These are phyloP conservation scores for Debaryomyces prosopidis DNA, from an alignment of 805 yeast genomes.

Conservation along the genomic window DNA sequence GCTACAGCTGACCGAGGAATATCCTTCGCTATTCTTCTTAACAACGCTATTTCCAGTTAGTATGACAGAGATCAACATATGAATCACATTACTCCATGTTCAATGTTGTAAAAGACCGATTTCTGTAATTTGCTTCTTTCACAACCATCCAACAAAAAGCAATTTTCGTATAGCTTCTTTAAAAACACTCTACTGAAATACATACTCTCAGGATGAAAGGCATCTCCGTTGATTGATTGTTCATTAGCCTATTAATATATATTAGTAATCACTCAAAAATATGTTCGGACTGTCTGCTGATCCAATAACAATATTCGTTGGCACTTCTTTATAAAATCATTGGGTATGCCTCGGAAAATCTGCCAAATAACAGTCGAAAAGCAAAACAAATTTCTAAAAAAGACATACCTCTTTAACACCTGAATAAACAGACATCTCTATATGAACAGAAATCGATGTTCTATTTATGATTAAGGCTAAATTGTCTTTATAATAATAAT, in stretches of 20 bases:
- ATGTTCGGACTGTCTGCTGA: too few species aligned
- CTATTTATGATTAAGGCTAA: background rate
- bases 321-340: too few species aligned
- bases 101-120: too few species aligned
- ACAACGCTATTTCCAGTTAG: slow-evolving; percentile 16
- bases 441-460: background rate
- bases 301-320: too few species aligned
- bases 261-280: background rate
- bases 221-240: slow-evolving; percentile 1
- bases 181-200: slow-evolving; percentile 5
- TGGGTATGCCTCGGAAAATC: background rate
- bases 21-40: slow-evolving; percentile 10
- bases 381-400: background rate
- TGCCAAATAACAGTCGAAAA: background rate
- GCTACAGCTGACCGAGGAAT: slow-evolving; percentile 13
- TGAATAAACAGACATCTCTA: background rate
- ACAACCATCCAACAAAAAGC: too few species aligned
- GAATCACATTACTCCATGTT: background rate
- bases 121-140: too few species aligned
- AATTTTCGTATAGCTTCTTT: too few species aligned
- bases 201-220: slow-evolving; percentile 18
- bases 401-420: background rate
- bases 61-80: background rate
- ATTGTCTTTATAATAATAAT: background rate
- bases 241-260: background rate